Conservation (phyloP, 495 filamentous ascomycete genomes). For the Lichenothelia convexa region DNA sequence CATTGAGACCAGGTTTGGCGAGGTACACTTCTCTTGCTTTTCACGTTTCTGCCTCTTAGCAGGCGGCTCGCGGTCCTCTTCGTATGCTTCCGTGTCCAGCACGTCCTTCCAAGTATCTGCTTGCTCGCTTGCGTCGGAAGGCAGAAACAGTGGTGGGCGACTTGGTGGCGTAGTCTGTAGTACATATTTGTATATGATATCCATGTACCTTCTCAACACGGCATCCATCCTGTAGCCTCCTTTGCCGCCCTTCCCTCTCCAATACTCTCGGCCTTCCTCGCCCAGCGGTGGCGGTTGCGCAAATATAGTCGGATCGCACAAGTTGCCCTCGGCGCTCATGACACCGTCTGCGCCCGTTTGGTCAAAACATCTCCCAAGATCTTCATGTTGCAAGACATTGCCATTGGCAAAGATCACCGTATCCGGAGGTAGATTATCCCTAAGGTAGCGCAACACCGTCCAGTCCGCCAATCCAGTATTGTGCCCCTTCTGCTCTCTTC, state of each 20-base stretch:
- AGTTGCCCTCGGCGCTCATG: constrained; percentile 89
- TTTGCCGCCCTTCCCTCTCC: constrained; percentile 61
- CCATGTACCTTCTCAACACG: constrained; percentile 69
- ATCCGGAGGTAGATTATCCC: constrained; percentile 66
- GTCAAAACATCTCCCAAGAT: constrained; percentile 60
- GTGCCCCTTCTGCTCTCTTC: constrained; percentile 87
- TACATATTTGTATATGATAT: constrained; percentile 66
- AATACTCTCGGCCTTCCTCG: constrained; percentile 56
- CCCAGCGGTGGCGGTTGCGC: constrained; percentile 43
- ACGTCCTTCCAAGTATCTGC: background rate
- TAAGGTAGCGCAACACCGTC: constrained; percentile 60
- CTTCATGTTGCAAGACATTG: constrained; percentile 68
- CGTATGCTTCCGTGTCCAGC: constrained; percentile 8
- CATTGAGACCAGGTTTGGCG: constrained; percentile 64
- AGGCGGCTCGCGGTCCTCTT: constrained; percentile 23
- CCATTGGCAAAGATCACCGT: constrained; percentile 95
- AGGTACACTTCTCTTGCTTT: constrained; percentile 27
- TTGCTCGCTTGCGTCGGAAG: constrained; percentile 29
- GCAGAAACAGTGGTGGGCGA: constrained; percentile 55
- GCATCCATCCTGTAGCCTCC: constrained; percentile 84
- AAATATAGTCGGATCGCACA: constrained; percentile 82
- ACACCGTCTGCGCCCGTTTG: constrained; percentile 83
- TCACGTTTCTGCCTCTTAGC: constrained; percentile 46
- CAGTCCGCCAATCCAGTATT: constrained; percentile 90
- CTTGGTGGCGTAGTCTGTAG: constrained; percentile 40